Conservation (phyloP, 371 early-diverging fungal genomes). For the Apophysomyces elegans region DNA sequence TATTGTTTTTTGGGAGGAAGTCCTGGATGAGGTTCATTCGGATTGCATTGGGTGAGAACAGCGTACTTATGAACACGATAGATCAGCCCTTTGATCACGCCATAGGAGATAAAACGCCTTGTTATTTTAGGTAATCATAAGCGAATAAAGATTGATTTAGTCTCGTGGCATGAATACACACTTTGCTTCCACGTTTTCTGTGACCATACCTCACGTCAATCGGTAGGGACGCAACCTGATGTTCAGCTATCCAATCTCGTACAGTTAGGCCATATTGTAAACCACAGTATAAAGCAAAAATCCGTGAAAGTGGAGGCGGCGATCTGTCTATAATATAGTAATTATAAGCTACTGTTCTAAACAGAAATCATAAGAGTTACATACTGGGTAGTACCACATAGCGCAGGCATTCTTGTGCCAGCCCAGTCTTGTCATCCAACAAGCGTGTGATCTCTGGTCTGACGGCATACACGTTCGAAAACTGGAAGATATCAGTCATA, state of each 20-base stretch:
- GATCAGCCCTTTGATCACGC: slow-evolving; percentile 78
- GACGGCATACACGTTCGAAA: slow-evolving; percentile 82
- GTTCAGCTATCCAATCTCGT: slow-evolving; percentile 77
- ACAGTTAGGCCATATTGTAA: slow-evolving; percentile 77
- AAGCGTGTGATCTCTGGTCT: slow-evolving; percentile 64
- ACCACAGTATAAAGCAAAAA: slow-evolving; percentile 76
- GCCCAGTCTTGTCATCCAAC: slow-evolving; percentile 58
- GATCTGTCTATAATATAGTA: slow-evolving; percentile 31
- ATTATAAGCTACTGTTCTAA: neutral
- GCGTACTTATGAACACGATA: slow-evolving; percentile 87
- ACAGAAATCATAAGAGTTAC: neutral
- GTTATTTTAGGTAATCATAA: slow-evolving; percentile 25
- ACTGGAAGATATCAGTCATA: slow-evolving; percentile 89
- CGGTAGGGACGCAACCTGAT: slow-evolving; percentile 59
- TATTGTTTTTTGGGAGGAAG: slow-evolving; percentile 25
- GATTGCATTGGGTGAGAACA: slow-evolving; percentile 42
- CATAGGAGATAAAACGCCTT: slow-evolving; percentile 84
- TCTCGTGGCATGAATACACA: too few species aligned
- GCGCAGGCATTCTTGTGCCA: slow-evolving; percentile 69
- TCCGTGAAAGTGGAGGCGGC: slow-evolving; percentile 62
- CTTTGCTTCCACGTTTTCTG: neutral
- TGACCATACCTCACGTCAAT: slow-evolving; percentile 77
- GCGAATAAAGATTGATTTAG: too few species aligned
- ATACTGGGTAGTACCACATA: slow-evolving; percentile 70
- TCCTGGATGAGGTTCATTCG: slow-evolving; percentile 6